Conservation (phyloP, 306 rosid genomes). For the Prunus mira region DNA sequence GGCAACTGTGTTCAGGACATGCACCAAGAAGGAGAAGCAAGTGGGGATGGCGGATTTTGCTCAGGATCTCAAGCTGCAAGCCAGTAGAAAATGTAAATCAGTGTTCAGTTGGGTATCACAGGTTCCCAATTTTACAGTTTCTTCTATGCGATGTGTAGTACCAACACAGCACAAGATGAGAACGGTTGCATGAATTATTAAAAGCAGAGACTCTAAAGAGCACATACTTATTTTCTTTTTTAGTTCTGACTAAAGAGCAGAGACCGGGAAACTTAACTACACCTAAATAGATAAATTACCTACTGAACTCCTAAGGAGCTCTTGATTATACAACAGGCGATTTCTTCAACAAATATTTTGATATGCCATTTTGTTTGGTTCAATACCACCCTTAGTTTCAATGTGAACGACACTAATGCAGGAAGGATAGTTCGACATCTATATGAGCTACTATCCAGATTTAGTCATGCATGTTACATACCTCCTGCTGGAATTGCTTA, state of each 20-base stretch:
- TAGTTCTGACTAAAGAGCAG: no score
- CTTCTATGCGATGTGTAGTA: not conserved
- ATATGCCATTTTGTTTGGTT: no score
- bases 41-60: constrained; percentile 88
- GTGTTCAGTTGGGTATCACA: not conserved
- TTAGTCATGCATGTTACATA: constrained; percentile 25
- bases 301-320: no score
- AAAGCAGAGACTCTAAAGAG: no score
- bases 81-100: constrained; percentile 26
- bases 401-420: not conserved
- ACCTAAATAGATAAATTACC: no score
- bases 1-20: constrained; percentile 74
- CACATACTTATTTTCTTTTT: no score
- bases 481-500: constrained; percentile 88
- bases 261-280: no score
- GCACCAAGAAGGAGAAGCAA: constrained; percentile 95
- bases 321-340: no score
- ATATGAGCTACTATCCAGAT: not conserved
- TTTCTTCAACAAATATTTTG: no score
- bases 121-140: not conserved
- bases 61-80: constrained; percentile 76
- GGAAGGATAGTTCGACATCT: not conserved
- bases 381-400: not conserved
- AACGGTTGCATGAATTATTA: no score
- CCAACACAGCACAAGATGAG: not conserved